Percentiles rank a stretch among this genome's conserved stretches.
Conservation (phyloP, 345 rosid genomes). For the Mangifera indica region DNA sequence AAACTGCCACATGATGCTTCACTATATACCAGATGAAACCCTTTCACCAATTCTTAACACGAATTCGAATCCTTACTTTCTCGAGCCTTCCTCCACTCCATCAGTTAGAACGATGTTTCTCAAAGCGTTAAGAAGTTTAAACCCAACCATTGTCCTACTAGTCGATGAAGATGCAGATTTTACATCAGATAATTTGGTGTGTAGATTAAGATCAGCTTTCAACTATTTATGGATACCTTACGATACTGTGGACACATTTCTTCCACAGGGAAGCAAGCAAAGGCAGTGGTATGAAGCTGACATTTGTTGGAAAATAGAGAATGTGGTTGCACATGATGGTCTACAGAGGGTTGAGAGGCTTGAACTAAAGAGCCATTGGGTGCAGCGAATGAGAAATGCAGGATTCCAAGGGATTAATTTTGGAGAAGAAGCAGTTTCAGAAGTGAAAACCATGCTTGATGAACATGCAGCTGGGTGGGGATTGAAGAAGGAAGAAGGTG, state of each 20-base stretch:
- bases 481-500: constrained; percentile 74
- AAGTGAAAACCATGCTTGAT: constrained; percentile 75
- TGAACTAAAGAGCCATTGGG: constrained; percentile 72
- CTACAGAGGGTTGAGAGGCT: constrained; percentile 68
- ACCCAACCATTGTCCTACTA: constrained; percentile 62
- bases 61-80: constrained; percentile 20
- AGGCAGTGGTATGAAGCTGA: constrained; percentile 83
- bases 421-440: constrained; percentile 53
- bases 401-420: constrained; percentile 48
- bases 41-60: constrained; percentile 19
- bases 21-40: constrained; percentile 68
- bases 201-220: constrained; percentile 65
- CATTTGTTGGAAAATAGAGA: constrained; percentile 79
- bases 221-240: constrained; percentile 92
- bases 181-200: constrained; percentile 54
- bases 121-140: constrained; percentile 55
- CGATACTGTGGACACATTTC: constrained; percentile 72
- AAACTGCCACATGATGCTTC: constrained; percentile 91
- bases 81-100: constrained; percentile 29
- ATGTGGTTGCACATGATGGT: constrained; percentile 79
- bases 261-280: constrained; percentile 66
- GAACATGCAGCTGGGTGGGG: constrained; percentile 97
- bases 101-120: constrained; percentile 54
- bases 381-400: constrained; percentile 68
- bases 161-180: constrained; percentile 88